A percentile compares a stretch with the other conserved stretches of the same genome.
Conservation (phyloP, 1,284 basidiomycete genomes). For the Tausonia pullulans region DNA sequence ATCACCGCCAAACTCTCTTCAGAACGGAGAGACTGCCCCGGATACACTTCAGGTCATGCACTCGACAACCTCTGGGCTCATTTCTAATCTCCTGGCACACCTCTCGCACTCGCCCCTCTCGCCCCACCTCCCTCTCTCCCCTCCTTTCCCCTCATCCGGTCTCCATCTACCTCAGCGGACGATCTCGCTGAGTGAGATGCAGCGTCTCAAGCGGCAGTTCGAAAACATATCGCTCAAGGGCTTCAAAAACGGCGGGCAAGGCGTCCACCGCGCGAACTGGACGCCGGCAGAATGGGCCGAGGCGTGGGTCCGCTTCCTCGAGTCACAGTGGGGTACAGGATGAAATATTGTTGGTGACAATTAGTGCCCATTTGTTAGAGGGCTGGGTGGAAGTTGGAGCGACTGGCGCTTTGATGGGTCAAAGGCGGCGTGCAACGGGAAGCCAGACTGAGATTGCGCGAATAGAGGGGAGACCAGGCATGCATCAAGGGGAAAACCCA, state of each 20-base stretch:
- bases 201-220: slow-evolving; percentile 77
- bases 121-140: slow-evolving; percentile 44
- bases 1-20: slow-evolving; percentile 17
- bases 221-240: slow-evolving; percentile 75
- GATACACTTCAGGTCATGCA: slow-evolving; percentile 71
- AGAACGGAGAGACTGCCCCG: slow-evolving; percentile 65
- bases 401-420: too few relatives aligned
- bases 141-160: slow-evolving; percentile 39
- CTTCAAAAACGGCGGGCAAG: slow-evolving; percentile 69
- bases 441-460: not conserved
- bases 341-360: too few relatives aligned
- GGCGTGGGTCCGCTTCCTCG: slow-evolving; percentile 68
- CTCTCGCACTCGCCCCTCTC: slow-evolving; percentile 42
- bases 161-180: slow-evolving; percentile 53
- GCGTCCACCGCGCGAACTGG: slow-evolving; percentile 66
- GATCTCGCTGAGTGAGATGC: slow-evolving; percentile 70
- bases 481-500: not conserved
- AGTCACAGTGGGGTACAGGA: slow-evolving; percentile 42
- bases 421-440: too few relatives aligned
- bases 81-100: slow-evolving; percentile 52
- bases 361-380: not conserved
- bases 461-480: not conserved
- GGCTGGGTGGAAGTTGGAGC: not conserved
- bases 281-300: slow-evolving; percentile 55
- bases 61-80: slow-evolving; percentile 52